These are phyloP conservation scores for Ophiostoma ulmi DNA, from an alignment of 2,329 filamentous ascomycete species.

Conservation along the genomic window DNA sequence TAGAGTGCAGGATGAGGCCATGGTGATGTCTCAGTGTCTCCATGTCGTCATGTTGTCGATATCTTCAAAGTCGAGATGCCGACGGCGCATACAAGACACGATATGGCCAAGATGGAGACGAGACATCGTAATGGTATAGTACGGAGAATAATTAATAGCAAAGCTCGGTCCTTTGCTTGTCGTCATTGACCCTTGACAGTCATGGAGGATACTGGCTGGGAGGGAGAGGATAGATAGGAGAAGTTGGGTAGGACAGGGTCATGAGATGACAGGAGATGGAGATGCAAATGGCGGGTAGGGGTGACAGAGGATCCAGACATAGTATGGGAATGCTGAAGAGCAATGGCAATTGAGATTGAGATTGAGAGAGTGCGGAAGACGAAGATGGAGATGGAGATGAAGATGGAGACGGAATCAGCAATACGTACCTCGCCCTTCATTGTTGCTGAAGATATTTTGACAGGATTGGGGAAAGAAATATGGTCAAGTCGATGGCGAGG, in stretches of 20 bases:
- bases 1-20: neutral
- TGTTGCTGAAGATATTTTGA: slow-evolving; percentile 31
- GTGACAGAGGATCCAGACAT: neutral
- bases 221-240: neutral
- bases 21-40: neutral
- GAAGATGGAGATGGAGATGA: neutral
- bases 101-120: neutral
- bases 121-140: neutral
- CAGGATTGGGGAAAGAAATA: neutral
- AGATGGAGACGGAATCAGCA: neutral
- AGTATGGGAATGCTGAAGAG: neutral
- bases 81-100: neutral
- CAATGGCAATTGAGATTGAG: no score
- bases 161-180: slow-evolving; percentile 13
- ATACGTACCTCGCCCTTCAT: slow-evolving; percentile 55
- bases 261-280: neutral
- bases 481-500: slow-evolving; percentile 8
- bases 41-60: neutral
- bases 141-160: neutral
- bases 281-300: neutral
- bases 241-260: neutral
- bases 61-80: neutral
- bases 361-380: no score
- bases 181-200: neutral
- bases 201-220: neutral